These are phyloP conservation scores for Uromyces viciae-fabae DNA, from an alignment of 1,284 basidiomycete genomes.

Conservation along the genomic window DNA sequence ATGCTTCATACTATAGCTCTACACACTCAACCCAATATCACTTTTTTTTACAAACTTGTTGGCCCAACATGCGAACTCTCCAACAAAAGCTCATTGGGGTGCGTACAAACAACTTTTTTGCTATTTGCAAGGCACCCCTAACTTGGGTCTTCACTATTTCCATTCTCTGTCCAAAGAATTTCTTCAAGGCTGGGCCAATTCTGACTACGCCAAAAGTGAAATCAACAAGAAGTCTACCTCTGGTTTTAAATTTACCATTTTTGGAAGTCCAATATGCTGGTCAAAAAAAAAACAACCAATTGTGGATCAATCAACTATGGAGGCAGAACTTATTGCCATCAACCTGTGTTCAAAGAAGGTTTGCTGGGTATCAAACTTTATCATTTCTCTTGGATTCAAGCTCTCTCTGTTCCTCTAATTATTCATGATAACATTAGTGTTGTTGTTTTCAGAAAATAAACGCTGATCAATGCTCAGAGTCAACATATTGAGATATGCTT, in stretches of 20 bases:
- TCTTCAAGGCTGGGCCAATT: too few species aligned
- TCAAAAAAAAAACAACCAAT: neutral
- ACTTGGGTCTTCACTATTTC: neutral
- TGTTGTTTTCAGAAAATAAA: neutral
- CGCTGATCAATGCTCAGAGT: neutral
- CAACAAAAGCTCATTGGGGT: conserved; percentile 2
- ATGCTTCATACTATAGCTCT: neutral
- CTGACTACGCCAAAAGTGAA: neutral
- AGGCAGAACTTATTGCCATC: neutral
- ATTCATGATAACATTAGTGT: neutral
- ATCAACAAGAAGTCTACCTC: neutral
- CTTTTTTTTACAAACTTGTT: neutral
- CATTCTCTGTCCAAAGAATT: too few species aligned
- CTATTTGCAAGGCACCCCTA: neutral
- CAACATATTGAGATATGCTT: neutral
- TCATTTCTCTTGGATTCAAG: neutral
- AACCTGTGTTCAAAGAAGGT: neutral
- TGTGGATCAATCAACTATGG: neutral
- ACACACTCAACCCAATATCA: neutral
- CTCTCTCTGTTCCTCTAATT: neutral
- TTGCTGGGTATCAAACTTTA: neutral
- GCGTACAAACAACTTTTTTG: neutral
- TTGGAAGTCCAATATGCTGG: neutral
- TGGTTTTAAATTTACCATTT: neutral
- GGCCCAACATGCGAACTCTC: neutral